Base-by-base conservation (phyloP, 2,329 filamentous ascomycete genomes). In the Fusarium papillatum region DNA sequence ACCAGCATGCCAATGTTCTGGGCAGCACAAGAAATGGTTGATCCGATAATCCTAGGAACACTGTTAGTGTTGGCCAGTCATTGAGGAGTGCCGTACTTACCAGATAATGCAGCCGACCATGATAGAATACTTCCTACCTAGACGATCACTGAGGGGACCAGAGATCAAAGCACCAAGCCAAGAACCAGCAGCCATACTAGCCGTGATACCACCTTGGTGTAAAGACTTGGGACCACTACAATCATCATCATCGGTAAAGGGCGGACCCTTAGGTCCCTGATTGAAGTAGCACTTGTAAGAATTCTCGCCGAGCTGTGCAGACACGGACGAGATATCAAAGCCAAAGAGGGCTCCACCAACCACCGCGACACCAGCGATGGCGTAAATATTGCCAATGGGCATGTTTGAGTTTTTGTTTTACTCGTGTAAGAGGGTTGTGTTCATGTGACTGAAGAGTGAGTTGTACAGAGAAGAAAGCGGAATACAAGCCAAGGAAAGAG, bases 141-240 rank as follows among this genome's bases (percentile, higher is more conserved):
- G 81, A 34, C 84, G 86, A 79, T 90, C 88, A 29, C 87, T 89
- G 19, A 90, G 77, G 13, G 85, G 84, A 0, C 88, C 88, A 0
- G 88, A 88, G 17, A 86, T 78, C 59, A 88, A 78, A 19, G 87
- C 87, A 24, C 88, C 88, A 7, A 89, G 76, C 64, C 88, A 87
- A 2, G 88, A 90, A 5, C 88, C 88, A 36, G 86, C 88, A 2
- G 88, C 87, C 76, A 90, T 87, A 65, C 87, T 84, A 19, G 88
- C 87, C 1, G 87, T 88, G 73, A 90, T 90, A 48, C 87, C 88
- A 34, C 88, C 88, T 75, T 90, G 88, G 14, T 84, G 82, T 22
- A 87, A 64, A 79, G 87, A 73, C 76, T 85, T 76, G 11, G 83
- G 83, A 5, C 83, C 83, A 48, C 80, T 82, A 38, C 83, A 85